These are phyloP conservation scores for Neurospora sp. DNA, from an alignment of 495 filamentous ascomycete species.

Conservation along the genomic window DNA sequence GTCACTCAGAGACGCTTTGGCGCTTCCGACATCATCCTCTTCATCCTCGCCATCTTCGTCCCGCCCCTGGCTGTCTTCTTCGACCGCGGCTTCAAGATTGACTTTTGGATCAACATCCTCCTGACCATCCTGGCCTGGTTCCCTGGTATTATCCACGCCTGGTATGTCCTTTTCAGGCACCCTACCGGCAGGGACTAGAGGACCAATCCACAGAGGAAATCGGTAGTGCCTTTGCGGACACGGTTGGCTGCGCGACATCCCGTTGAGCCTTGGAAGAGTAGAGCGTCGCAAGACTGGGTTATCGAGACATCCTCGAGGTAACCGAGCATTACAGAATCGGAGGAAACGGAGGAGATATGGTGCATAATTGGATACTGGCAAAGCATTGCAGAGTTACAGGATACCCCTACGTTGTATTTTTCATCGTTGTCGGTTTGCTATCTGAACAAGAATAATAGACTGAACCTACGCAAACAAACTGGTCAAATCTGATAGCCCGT, in stretches of 20 bases:
- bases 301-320: background rate
- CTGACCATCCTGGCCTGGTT: constrained; percentile 77
- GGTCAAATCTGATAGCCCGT: background rate
- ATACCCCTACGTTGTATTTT: background rate
- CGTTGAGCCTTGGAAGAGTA: background rate
- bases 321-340: background rate
- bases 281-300: background rate
- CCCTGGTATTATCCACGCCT: constrained; percentile 63
- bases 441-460: background rate
- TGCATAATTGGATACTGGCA: background rate
- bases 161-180: constrained; percentile 30
- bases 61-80: constrained; percentile 90
- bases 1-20: background rate
- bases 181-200: background rate
- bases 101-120: constrained; percentile 79
- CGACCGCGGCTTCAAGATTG: constrained; percentile 72
- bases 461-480: background rate
- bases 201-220: constrained; percentile 8
- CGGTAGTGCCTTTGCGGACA: constrained; percentile 1
- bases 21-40: constrained; percentile 7
- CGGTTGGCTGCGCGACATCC: background rate
- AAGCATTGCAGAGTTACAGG: background rate
- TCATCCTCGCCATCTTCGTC: constrained; percentile 61
- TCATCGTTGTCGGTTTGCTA: background rate
- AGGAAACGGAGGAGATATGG: background rate